Evolutionary conservation across 345 rosid species (phyloP), one percentile per base, ranked within the genome.

Genomic region (Pistacia vera): DNA sequence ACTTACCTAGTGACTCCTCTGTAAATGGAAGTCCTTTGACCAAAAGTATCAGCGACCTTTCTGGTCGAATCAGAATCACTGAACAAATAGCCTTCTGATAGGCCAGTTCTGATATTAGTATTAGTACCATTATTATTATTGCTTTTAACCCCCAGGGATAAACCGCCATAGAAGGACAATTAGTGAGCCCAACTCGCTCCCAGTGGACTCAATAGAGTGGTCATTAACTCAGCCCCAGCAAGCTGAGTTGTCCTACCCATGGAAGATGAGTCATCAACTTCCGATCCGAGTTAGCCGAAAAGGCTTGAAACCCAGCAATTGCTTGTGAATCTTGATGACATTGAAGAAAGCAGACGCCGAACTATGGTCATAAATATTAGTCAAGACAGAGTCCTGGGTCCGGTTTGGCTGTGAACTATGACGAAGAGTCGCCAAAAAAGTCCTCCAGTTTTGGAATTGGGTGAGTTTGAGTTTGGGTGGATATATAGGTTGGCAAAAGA

Each of bases 11-110:
- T 96, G 66, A 96, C 99, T 22, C 99, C 99, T 87, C 99, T 79
- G 92, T 92, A 93, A 61, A 93, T 96, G 41, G 98, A 96, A 59
- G 98, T 96, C 70, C 98, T 82, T 80, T 93, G 99, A 41, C 99
- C 97, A 38, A 96, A 92, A 0, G 97, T 90, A 77, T 92, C 97
- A 44, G 85, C 87, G 46, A 89, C 78, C 86, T 91, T 96, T 88
- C 90, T 95, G 4, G 85, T 51, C 78, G 83, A 74, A 71, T 88
- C 92, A 22, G 92, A 63, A 33, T 88, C 91, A 83, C 85, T 0
- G 85, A 71, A 35, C 76, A 90, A 54, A 88, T 54, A 36, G 88
- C 76, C 46, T 88, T 90, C 52, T 71, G 79, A 48, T 72, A 60
- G 77, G 70, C 8, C 60, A 85, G 60, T 52, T 72, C 41, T 51